Evolutionary conservation across 2,329 filamentous ascomycete species (phyloP), one percentile per base, ranked within the genome.

Genomic region (Fusarium secorum): DNA sequence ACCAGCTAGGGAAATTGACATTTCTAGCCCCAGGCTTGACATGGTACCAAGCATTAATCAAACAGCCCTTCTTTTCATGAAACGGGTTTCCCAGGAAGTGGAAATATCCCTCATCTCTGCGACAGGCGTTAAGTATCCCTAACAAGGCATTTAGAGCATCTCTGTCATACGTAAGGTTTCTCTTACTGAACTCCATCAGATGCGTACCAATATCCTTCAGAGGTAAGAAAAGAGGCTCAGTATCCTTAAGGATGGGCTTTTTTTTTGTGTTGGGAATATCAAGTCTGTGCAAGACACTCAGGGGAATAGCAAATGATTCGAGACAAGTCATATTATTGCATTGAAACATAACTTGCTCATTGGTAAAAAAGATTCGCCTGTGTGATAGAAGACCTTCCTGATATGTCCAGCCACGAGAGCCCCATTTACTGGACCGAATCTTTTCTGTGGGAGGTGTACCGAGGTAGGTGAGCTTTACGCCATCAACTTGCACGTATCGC

Each of bases 21-120:
- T 30, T 55, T 18, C 38, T 33, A 7, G 4, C 2, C 0, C 7
- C 38, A n/a, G 28, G 52, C 2, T n/a, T 3, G 0, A 11, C 3
- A 13, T 55, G 28, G 1, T 44, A 44, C 38, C 22, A 55, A 6
- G 28, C 28, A 22, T 55, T 55, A 13, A 55, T 55, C 0, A 35
- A 26, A 22, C 2, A 2, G 1, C n/a, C n/a, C 1, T 22, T 24
- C 11, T 10, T 13, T 18, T 3, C 2, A 1, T 10, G 2, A 2
- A 42, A 18, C 2, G 51, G 51, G n/a, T 3, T 54, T 8, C 51
- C 51, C 2, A 5, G 0, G 2, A 54, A 15, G 3, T 54, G 36
- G 2, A 41, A 10, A 10, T 14, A 53, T 1, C 1, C 0, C 4
- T 30, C 1, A 0, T 54, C 0, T 22, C 11, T 54, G 4, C 0